Conservation (phyloP, 805 yeast species). For the Yamadazyma ubonensis region DNA sequence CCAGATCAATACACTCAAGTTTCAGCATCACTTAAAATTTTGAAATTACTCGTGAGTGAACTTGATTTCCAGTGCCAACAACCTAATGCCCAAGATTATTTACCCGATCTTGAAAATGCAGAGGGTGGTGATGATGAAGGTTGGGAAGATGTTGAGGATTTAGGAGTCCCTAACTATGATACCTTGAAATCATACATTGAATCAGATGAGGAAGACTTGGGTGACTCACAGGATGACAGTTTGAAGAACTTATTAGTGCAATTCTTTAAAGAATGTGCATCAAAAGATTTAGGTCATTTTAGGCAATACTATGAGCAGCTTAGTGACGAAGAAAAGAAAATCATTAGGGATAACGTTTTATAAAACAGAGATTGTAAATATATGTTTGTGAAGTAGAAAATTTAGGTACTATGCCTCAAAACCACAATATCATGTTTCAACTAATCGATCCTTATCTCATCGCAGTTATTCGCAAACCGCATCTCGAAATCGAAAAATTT, state of each 20-base stretch:
- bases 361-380: conserved; percentile 9
- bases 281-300: conserved; percentile 51
- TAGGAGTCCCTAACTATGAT: conserved; percentile 61
- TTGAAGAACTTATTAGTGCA: conserved; percentile 41
- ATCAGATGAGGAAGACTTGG: conserved; percentile 41
- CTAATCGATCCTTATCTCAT: neutral
- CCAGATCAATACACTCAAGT: conserved; percentile 64
- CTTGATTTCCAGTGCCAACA: conserved; percentile 61
- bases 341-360: conserved; percentile 49
- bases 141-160: conserved; percentile 77
- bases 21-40: conserved; percentile 67
- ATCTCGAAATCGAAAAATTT: conserved; percentile 4
- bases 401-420: no score
- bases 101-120: conserved; percentile 45
- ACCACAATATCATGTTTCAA: neutral
- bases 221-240: conserved; percentile 29
- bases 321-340: conserved; percentile 52
- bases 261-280: conserved; percentile 58
- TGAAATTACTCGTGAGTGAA: conserved; percentile 70
- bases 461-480: no score
- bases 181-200: conserved; percentile 59
- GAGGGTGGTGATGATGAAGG: conserved; percentile 51
- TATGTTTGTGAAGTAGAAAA: no score
- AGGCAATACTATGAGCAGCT: conserved; percentile 48
- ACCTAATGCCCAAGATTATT: conserved; percentile 41